Base-by-base conservation (phyloP, 2,329 filamentous ascomycete species). In the Fusarium beomiforme region DNA sequence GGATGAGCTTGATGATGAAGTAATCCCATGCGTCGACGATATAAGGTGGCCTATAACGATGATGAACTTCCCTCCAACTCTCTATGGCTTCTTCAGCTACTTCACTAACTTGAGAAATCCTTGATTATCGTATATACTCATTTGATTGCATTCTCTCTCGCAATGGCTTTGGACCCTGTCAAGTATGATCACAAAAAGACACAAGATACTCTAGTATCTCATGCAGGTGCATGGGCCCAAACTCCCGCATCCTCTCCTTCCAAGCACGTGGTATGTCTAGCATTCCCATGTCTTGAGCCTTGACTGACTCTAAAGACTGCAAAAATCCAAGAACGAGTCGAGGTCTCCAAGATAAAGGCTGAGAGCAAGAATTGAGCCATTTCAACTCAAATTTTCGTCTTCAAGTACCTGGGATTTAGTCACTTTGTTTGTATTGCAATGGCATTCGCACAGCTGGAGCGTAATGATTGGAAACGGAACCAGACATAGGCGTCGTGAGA, bases 221-320 rank as follows among this genome's bases (percentile, higher is more conserved):
- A 62, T 17, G 21, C 54, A 8, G 59, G 59, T n/a, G 42, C 54
- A 11, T 62, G 59, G 59, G 42, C 53, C 13, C 53, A 59, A 11
- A 34, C 10, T 36, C 2, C 41, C 1, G 9, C 19, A 4, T 41
- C 21, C 8, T 36, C 42, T 49, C 53, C 42, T n/a, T n/a, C 34
- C 1, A n/a, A 24, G 34, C 29, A 7, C 16, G 54, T 42, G 34
- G 54, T 47, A 59, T 29, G 59, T 42, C 13, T 6, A 5, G 14
- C 24, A 17, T 5, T 41, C 5, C 36, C 4, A 8, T 16, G 4
- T 1, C 1, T 1, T 9, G 26, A 23, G 3, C 4, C 21, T 19
- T 12, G 10, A 23, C 53, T 62, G 19, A 62, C 29, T 13, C 5
- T 9, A 2, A 59, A 47, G 42, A 29, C n/a, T 47, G 23, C 19